These are phyloP conservation scores for Westerdykella ornata DNA, from an alignment of 2,329 filamentous ascomycete genomes.

Conservation along the genomic window DNA sequence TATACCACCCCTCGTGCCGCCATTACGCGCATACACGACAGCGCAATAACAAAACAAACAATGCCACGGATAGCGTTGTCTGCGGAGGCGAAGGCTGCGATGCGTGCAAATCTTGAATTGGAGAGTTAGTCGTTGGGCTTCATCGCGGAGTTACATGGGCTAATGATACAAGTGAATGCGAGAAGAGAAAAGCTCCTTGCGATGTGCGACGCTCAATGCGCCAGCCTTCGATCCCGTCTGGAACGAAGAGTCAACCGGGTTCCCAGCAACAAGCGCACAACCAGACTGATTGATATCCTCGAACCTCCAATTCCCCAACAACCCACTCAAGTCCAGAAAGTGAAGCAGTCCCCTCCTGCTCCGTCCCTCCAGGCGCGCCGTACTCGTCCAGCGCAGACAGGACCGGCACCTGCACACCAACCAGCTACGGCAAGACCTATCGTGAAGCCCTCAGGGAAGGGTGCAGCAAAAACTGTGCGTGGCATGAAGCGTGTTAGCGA, in stretches of 20 bases:
- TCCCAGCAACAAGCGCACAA: slow-evolving; percentile 67
- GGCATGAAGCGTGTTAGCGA: slow-evolving; percentile 24
- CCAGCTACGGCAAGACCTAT: slow-evolving; percentile 7
- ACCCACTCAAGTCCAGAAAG: not conserved
- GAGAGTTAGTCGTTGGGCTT: slow-evolving; percentile 20
- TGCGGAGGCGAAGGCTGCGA: slow-evolving; percentile 32
- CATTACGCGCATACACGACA: not conserved
- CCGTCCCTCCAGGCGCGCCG: slow-evolving; percentile 10
- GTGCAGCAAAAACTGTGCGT: slow-evolving; percentile 9
- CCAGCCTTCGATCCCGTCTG: slow-evolving; percentile 75
- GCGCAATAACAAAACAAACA: slow-evolving; percentile 1
- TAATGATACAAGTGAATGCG: slow-evolving; percentile 63
- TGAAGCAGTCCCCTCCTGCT: slow-evolving; percentile 2
- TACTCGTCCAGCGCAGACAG: slow-evolving; percentile 4
- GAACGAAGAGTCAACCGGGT: slow-evolving; percentile 93
- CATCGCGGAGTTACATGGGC: slow-evolving; percentile 2
- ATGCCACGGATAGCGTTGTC: slow-evolving; percentile 20
- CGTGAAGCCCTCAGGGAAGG: slow-evolving; percentile 4
- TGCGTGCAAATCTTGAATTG: slow-evolving; percentile 28
- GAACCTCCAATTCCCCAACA: slow-evolving; percentile 20
- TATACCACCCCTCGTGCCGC: not conserved
- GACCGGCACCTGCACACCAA: not conserved
- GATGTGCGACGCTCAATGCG: slow-evolving; percentile 82
- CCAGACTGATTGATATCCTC: slow-evolving; percentile 75
- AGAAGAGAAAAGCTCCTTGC: slow-evolving; percentile 79